Evolutionary conservation across 176 grass and related monocot species (phyloP).

Genomic region (Zoysia japonica): DNA sequence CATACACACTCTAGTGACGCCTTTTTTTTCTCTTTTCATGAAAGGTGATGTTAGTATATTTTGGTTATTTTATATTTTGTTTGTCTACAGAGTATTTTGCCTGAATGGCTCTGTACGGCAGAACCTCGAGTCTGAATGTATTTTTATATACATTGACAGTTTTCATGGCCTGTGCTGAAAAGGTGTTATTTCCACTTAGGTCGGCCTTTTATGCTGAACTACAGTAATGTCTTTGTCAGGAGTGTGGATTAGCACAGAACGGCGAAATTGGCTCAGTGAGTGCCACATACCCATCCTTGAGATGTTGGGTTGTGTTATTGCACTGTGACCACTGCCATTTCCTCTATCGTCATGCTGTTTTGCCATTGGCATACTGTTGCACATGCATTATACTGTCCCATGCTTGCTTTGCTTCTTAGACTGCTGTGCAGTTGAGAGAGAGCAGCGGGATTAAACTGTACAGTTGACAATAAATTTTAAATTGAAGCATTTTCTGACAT

Average conservation of each 20-base stretch:
- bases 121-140: background rate
- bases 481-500: background rate
- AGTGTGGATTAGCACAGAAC: background rate
- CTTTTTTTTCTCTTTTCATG: background rate
- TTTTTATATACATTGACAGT: background rate
- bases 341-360: background rate
- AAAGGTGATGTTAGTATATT: background rate
- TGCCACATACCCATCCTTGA: background rate
- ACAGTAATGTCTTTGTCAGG: background rate
- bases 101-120: background rate
- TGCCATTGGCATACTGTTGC: background rate
- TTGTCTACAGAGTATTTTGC: background rate
- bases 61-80: background rate
- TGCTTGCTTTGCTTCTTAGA: background rate
- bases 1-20: background rate
- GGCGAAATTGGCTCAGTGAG: background rate
- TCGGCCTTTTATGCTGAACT: background rate
- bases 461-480: background rate
- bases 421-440: background rate
- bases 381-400: background rate
- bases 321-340: background rate
- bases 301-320: slow-evolving; percentile 1
- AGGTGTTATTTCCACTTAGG: background rate
- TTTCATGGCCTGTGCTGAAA: background rate
- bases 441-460: background rate